phyloP scores from a whole-genome alignment of 75 land plant species.

The Cupressus sempervirens region DNA sequence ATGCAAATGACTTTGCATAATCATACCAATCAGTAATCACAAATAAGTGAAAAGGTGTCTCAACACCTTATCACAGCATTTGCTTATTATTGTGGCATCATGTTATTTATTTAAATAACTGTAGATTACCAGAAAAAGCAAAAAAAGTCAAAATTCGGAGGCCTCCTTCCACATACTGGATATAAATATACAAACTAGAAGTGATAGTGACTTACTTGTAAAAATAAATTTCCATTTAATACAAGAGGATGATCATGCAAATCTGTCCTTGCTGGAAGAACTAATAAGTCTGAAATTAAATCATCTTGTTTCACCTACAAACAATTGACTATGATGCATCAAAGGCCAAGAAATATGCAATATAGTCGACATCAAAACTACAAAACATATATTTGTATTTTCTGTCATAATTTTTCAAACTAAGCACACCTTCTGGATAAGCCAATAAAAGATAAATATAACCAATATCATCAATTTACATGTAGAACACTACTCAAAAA shows the following conservation, averaged over 20 bases:
- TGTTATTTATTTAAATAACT: background rate
- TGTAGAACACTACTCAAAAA: no score
- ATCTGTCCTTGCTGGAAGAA: constrained; percentile 75
- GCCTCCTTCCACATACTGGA: background rate
- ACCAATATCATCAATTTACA: background rate
- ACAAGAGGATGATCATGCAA: constrained; percentile 85
- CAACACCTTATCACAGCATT: background rate
- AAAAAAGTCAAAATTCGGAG: background rate
- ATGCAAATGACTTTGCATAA: background rate
- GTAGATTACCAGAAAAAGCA: background rate
- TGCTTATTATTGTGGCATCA: background rate
- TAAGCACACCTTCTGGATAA: background rate
- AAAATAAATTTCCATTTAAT: constrained; percentile 57
- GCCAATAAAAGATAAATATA: background rate
- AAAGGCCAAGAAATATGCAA: constrained; percentile 3
- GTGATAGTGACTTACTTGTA: constrained; percentile 55
- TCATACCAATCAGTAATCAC: background rate
- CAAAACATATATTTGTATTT: background rate
- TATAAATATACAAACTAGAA: background rate
- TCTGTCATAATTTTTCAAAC: background rate
- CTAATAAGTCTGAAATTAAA: constrained; percentile 61
- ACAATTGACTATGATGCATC: background rate
- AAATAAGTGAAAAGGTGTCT: background rate
- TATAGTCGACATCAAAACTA: background rate
- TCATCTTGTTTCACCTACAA: constrained; percentile 74